These are phyloP conservation scores for Quercus parvula DNA, from an alignment of 306 rosid species.

Conservation along the genomic window DNA sequence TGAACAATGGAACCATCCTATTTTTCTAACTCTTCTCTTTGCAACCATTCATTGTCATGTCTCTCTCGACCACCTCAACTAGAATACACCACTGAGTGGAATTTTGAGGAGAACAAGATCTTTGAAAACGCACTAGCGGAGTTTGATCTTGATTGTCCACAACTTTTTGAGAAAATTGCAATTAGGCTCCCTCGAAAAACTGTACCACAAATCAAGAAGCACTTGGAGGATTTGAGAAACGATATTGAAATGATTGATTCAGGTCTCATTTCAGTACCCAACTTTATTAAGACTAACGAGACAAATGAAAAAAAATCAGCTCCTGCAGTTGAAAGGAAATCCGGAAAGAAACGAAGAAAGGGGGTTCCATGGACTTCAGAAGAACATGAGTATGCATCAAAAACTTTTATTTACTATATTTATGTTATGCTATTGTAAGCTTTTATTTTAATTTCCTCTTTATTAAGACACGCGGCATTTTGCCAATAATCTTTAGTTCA, in stretches of 20 bases:
- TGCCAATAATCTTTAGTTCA: too few species aligned
- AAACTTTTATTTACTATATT: neutral
- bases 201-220: neutral
- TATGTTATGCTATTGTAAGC: too few species aligned
- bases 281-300: neutral
- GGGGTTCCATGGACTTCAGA: neutral
- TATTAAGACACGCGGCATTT: too few species aligned
- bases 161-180: neutral
- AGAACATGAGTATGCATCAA: neutral
- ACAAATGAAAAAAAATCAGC: neutral
- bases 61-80: too few species aligned
- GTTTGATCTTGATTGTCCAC: neutral
- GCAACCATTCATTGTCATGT: too few species aligned
- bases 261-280: neutral
- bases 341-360: neutral
- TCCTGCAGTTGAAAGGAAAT: neutral
- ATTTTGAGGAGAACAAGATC: conserved; percentile 4
- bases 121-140: neutral
- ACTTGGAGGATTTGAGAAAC: neutral
- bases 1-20: too few species aligned
- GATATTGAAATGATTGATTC: conserved; percentile 13
- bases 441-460: too few species aligned
- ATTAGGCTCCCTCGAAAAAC: conserved; percentile 6
- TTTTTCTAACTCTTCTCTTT: too few species aligned
- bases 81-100: neutral